phyloP scores from a whole-genome alignment of 129 eudicot genomes.

The Tanacetum coccineum region DNA sequence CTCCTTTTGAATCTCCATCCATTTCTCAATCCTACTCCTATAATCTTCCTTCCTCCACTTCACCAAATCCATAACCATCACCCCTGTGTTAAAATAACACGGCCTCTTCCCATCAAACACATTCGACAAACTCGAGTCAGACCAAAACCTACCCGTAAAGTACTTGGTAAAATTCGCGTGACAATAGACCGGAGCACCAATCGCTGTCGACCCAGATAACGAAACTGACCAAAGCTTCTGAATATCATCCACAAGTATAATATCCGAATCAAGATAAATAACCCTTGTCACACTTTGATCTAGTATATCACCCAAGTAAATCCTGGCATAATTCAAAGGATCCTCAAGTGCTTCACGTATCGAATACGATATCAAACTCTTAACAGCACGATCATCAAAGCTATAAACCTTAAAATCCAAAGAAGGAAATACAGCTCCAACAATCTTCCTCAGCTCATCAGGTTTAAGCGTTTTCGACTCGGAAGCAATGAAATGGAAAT shows the following conservation, averaged over 20 bases:
- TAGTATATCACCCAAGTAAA: conserved; percentile 55
- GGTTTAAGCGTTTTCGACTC: conserved; percentile 29
- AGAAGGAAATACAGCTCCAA: conserved; percentile 51
- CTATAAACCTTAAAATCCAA: conserved; percentile 46
- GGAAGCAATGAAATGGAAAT: conserved; percentile 58
- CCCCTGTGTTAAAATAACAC: conserved; percentile 79
- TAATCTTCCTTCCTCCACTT: conserved; percentile 62
- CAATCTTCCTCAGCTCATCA: conserved; percentile 27
- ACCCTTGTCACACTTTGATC: conserved; percentile 54
- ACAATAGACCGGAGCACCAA: conserved; percentile 84
- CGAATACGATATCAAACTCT: conserved; percentile 52
- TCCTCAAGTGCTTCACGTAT: conserved; percentile 66
- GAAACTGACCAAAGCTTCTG: conserved; percentile 44
- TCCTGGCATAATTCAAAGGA: conserved; percentile 72
- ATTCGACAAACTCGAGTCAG: conserved; percentile 28
- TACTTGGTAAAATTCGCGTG: conserved; percentile 56
- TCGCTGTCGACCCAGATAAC: conserved; percentile 40
- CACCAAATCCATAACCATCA: conserved; percentile 73
- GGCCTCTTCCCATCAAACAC: conserved; percentile 47
- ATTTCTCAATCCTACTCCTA: conserved; percentile 53
- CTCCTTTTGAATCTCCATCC: conserved; percentile 72
- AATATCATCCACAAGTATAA: conserved; percentile 59
- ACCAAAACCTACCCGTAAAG: conserved; percentile 57
- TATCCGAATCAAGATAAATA: conserved; percentile 69
- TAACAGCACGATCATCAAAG: conserved; percentile 38